A percentile compares a stretch with the other conserved stretches of the same genome.
phyloP scores from a whole-genome alignment of 768 basidiomycete species.

The Hydnomerulius pinastri region DNA sequence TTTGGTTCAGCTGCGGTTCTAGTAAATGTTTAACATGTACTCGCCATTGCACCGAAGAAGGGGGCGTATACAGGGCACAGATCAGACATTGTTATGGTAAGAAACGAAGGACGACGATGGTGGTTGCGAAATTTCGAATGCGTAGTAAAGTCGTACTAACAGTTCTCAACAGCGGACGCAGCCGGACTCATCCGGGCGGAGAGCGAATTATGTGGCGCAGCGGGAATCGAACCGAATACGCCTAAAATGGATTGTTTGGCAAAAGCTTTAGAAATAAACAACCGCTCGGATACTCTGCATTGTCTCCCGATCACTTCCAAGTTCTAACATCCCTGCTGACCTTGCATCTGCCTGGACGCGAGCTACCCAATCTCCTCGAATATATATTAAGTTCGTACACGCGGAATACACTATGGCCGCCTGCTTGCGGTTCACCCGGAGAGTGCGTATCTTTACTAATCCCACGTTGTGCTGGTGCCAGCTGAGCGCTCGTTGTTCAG shows the following conservation, averaged over 20 bases:
- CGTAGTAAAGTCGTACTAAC: no score
- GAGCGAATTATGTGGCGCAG: constrained; percentile 15
- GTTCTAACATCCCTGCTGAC: not conserved
- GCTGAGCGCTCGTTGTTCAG: constrained; percentile 25
- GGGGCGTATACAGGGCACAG: constrained; percentile 94
- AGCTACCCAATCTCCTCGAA: not conserved
- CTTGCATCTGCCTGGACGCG: no score
- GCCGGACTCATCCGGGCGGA: constrained; percentile 28
- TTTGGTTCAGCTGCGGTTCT: constrained; percentile 9
- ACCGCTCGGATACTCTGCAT: no score
- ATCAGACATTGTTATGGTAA: constrained; percentile 57
- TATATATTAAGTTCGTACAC: not conserved
- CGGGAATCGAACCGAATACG: constrained; percentile 5
- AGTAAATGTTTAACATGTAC: constrained; percentile 24
- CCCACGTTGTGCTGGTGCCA: not conserved
- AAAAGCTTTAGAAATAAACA: constrained; percentile 33
- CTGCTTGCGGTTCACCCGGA: constrained; percentile 69
- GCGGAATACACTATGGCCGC: constrained; percentile 59
- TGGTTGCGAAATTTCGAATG: no score
- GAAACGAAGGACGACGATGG: no score
- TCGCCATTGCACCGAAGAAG: constrained; percentile 96
- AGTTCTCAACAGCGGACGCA: constrained; percentile 6
- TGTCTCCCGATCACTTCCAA: no score
- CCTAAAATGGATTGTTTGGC: constrained; percentile 23
- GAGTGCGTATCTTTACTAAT: constrained; percentile 39